Evolutionary conservation across 257 asterid species (phyloP), one percentile per base, ranked within the genome.

Genomic region (Primulina huaijiensis): DNA sequence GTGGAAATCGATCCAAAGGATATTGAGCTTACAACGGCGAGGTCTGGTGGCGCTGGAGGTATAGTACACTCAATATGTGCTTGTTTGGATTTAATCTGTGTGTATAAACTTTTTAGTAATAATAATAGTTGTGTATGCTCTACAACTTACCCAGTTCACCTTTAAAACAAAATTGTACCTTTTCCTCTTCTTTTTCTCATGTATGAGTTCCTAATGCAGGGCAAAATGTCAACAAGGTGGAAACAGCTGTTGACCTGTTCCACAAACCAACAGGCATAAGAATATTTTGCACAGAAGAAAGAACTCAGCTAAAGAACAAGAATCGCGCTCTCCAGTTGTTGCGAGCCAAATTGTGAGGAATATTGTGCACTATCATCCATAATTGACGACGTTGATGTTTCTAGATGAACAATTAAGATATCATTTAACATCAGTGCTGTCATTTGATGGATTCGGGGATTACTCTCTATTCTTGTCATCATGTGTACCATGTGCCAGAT

Each of bases 31-130:
- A 87, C 99, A 58, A 94, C 97, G 21, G 92, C 97, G 63, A 89
- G 99, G 71, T 94, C 97, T 25, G 99, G 97, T 72, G 99, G 97
- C 77, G 99, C 19, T 77, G 99, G 99, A 89, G 99, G 99, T 94
- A 86, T 69, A 52, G 37, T 68, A 86, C 65, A 62, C 57, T 70
- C 73, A 38, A 57, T 65, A 31, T 56, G 34, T 33, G 59, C 10
- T 62, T 66, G 67, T 65, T 23, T 11, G 17, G 1, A 4, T 46
- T 0, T 46, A 0, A 12, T 46, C 17, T 14, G 0, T 46, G 55
- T 14, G 7, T 46, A 46, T 46, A 14, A 46, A n/a, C 55, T 46
- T 5, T 46, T 46, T 46, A 62, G 30, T 46, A 12, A 40, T 64
- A 19, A 20, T 58, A n/a, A 20, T 50, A 40, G 50, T 64, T 60